Percentiles rank a stretch among this genome's conserved stretches.
Conservation (phyloP, 176 grass and related monocot species). For the Echinochloa phyllopogon region DNA sequence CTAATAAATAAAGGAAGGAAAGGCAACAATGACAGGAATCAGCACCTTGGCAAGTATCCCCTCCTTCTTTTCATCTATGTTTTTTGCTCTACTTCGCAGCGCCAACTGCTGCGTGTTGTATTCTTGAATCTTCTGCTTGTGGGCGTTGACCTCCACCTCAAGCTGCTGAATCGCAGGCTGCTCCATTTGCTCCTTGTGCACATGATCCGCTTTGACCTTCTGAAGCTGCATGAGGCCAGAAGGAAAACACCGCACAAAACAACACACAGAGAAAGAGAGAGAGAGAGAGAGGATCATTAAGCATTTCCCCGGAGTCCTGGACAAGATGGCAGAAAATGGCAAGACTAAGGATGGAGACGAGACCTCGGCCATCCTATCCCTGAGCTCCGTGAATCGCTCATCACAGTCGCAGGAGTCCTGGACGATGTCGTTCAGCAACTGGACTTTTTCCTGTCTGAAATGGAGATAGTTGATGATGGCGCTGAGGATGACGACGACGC, state of each 20-base stretch:
- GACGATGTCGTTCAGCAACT: conserved; percentile 47
- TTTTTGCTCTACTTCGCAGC: conserved; percentile 37
- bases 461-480: conserved; percentile 75
- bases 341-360: neutral
- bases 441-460: conserved; percentile 68
- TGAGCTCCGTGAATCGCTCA: conserved; percentile 32
- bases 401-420: conserved; percentile 35
- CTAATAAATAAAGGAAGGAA: neutral
- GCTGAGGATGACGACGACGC: conserved; percentile 60
- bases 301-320: neutral
- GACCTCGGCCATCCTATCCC: conserved; percentile 60
- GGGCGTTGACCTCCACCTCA: conserved; percentile 49
- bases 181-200: conserved; percentile 60
- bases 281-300: neutral
- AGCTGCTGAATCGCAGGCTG: conserved; percentile 57
- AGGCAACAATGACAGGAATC: neutral
- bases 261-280: neutral
- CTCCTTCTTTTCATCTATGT: conserved; percentile 50
- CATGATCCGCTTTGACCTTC: conserved; percentile 60
- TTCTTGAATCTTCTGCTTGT: conserved; percentile 60
- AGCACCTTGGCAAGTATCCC: conserved; percentile 54
- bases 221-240: conserved; percentile 44
- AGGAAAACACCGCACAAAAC: neutral
- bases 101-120: conserved; percentile 78
- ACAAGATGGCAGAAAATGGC: neutral